phyloP scores from a whole-genome alignment of 257 asterid species.

The Solanum etuberosum region DNA sequence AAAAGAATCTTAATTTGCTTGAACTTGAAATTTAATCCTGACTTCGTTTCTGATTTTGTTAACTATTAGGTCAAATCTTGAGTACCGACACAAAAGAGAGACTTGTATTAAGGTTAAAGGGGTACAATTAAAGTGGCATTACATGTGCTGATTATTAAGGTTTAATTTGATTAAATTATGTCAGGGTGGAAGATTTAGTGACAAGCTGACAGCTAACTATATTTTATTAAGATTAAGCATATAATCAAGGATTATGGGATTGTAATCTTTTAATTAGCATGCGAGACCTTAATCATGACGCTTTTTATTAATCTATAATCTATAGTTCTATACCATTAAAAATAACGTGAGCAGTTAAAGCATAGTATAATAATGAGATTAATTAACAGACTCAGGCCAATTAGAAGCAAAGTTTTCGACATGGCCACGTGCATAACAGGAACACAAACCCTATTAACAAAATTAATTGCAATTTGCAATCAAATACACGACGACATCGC shows the following conservation, averaged over 20 bases:
- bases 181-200: not conserved
- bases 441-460: not conserved
- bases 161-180: not conserved
- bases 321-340: not conserved
- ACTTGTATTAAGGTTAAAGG: not conserved
- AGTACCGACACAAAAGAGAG: not conserved
- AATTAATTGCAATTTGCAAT: not conserved
- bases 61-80: not conserved
- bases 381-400: not conserved
- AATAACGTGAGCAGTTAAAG: not conserved
- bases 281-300: not conserved
- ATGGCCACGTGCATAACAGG: constrained; percentile 27
- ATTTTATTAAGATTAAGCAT: not conserved
- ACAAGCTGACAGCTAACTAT: not conserved
- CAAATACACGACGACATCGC: not conserved
- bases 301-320: not conserved
- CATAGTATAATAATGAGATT: not conserved
- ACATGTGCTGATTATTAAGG: not conserved
- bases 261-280: not conserved
- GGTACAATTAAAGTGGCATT: not conserved
- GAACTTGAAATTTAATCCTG: not conserved
- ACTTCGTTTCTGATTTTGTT: not conserved
- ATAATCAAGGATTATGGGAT: not conserved
- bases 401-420: constrained; percentile 16
- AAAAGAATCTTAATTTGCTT: not conserved